Conservation (phyloP, 2,329 filamentous ascomycete genomes). For the Penicillium psychrosexuale region DNA sequence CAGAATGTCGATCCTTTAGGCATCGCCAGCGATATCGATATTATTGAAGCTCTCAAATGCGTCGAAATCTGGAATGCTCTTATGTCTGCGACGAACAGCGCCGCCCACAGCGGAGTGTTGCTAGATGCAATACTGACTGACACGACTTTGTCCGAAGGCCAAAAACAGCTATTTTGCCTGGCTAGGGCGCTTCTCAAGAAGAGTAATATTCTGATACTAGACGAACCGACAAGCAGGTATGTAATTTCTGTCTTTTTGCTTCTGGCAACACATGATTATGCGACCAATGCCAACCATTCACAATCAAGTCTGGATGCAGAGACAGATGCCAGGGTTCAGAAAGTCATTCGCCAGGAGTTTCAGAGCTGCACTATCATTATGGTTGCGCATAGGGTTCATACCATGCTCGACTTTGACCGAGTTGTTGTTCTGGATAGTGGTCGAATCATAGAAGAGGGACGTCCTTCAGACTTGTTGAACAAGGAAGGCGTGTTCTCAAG, state of each 20-base stretch:
- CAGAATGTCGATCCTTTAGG: constrained; percentile 31
- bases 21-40: constrained; percentile 14
- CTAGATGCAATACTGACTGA: constrained; percentile 34
- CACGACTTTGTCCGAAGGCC: constrained; percentile 64
- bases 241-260: background rate
- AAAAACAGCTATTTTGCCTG: constrained; percentile 70
- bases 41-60: constrained; percentile 22
- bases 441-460: constrained; percentile 14
- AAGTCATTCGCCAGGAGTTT: constrained; percentile 14
- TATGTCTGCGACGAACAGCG: constrained; percentile 9
- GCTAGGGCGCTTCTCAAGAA: constrained; percentile 59
- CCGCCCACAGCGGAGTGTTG: background rate
- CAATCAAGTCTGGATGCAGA: constrained; percentile 9
- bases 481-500: background rate
- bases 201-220: constrained; percentile 21
- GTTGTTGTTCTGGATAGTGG: constrained; percentile 15
- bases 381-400: constrained; percentile 18
- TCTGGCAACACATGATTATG: background rate
- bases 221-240: constrained; percentile 27
- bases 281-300: background rate
- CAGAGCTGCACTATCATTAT: constrained; percentile 15
- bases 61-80: constrained; percentile 27
- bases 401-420: constrained; percentile 18
- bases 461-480: background rate
- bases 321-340: constrained; percentile 16